These are phyloP conservation scores for Plasmodium gaboni DNA, from an alignment of 169 alveolate genomes.

Conservation along the genomic window DNA sequence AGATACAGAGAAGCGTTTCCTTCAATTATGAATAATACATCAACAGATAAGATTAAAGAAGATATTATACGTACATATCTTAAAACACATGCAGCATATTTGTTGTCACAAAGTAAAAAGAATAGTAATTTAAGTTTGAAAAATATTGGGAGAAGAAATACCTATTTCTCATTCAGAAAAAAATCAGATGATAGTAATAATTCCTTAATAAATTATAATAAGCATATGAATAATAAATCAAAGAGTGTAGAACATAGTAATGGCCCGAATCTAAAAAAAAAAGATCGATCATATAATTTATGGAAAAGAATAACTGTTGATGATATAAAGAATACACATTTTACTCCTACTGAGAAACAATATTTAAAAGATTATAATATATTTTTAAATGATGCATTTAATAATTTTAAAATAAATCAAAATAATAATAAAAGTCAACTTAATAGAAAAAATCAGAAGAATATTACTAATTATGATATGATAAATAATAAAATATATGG, in stretches of 20 bases:
- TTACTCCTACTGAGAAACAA: not conserved
- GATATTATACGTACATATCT: conserved; percentile 71
- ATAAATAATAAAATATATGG: not conserved
- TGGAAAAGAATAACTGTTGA: conserved; percentile 31
- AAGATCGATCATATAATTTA: conserved; percentile 44
- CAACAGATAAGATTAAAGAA: conserved; percentile 44
- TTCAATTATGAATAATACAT: conserved; percentile 14
- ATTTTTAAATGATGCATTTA: conserved; percentile 28
- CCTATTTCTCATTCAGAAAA: conserved; percentile 4
- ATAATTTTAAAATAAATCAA: not conserved
- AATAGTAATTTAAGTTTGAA: conserved; percentile 9
- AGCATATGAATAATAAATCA: not conserved
- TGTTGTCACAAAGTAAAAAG: conserved; percentile 35
- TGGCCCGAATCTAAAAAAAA: conserved; percentile 1
- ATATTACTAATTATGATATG: not conserved
- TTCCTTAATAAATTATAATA: conserved; percentile 6
- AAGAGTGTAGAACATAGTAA: not conserved
- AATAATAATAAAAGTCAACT: not conserved
- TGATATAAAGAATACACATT: conserved; percentile 29
- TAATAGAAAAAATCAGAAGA: not conserved
- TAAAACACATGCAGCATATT: conserved; percentile 63
- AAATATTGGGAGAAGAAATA: not conserved
- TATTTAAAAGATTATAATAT: conserved; percentile 2
- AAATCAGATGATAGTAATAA: not conserved
- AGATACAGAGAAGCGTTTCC: conserved; percentile 72